Evolutionary conservation across 768 basidiomycete species (phyloP).

Genomic region (Grammothele lineata): DNA sequence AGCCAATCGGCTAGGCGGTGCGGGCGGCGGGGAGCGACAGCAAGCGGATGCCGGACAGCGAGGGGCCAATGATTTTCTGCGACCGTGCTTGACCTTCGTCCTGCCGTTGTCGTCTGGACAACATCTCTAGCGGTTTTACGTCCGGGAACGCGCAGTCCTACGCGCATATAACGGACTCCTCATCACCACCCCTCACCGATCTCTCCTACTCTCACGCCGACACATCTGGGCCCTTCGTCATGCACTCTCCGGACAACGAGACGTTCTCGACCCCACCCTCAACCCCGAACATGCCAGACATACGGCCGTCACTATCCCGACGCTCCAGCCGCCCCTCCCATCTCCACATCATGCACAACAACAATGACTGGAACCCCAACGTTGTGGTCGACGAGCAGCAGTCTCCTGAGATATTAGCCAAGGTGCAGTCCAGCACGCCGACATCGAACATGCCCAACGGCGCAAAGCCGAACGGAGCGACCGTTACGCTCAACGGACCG

Average conservation of each 20-base stretch:
- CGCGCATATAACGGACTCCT: conserved; percentile 1
- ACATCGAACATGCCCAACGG: conserved; percentile 11
- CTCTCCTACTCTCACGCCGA: not conserved
- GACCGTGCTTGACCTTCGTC: not conserved
- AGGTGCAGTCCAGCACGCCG: not conserved
- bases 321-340: conserved; percentile 30
- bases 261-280: conserved; percentile 42
- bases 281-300: conserved; percentile 29
- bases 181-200: not conserved
- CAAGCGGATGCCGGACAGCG: too few species aligned
- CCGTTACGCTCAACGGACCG: conserved; percentile 9
- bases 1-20: too few species aligned
- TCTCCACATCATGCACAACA: conserved; percentile 29
- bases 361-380: conserved; percentile 30
- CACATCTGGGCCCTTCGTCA: not conserved
- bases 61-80: not conserved
- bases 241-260: conserved; percentile 34
- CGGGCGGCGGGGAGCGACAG: too few species aligned
- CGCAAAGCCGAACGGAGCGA: conserved; percentile 14
- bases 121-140: conserved; percentile 3
- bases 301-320: conserved; percentile 38
- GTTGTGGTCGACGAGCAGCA: conserved; percentile 33
- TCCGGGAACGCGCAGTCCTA: not conserved
- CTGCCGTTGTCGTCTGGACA: conserved; percentile 14
- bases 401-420: conserved; percentile 20